Evolutionary conservation across 1,139 yeast genomes (phyloP).

Genomic region (Kurtzmaniella natalensis): DNA sequence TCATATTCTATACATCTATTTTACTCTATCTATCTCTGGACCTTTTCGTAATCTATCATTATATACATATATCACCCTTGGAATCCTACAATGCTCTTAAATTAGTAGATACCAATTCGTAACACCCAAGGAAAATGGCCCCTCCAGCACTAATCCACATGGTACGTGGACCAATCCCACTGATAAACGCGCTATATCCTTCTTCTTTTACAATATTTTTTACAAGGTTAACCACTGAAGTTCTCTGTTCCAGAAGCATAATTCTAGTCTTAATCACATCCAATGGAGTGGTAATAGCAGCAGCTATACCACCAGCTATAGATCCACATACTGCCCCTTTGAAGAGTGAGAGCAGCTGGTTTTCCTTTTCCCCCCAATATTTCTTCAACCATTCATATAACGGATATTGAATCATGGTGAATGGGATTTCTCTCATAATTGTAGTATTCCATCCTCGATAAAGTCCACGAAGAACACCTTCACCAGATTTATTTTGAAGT

Average conservation of each 20-base stretch:
- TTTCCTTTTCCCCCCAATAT: conserved; percentile 39
- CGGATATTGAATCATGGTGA: conserved; percentile 93
- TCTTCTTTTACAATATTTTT: conserved; percentile 53
- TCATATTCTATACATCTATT: no score
- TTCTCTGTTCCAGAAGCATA: conserved; percentile 63
- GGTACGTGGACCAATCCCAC: conserved; percentile 91
- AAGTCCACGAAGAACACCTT: conserved; percentile 71
- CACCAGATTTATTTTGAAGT: conserved; percentile 58
- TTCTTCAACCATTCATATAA: conserved; percentile 77
- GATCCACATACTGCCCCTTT: conserved; percentile 96
- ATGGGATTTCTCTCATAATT: conserved; percentile 90
- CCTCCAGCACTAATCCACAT: conserved; percentile 99
- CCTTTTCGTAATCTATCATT: background rate
- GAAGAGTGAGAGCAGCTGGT: conserved; percentile 47
- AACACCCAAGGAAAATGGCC: conserved; percentile 91
- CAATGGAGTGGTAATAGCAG: conserved; percentile 88
- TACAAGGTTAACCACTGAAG: conserved; percentile 45
- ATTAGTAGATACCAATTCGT: conserved; percentile 59
- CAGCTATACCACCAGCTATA: conserved; percentile 91
- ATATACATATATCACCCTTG: background rate
- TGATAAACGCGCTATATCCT: conserved; percentile 63
- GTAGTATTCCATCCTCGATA: conserved; percentile 95
- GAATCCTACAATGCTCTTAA: conserved; percentile 7
- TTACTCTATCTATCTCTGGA: no score
- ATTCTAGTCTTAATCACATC: conserved; percentile 90